Base-by-base conservation (phyloP, 768 basidiomycete species). In the Auriscalpium orientale region DNA sequence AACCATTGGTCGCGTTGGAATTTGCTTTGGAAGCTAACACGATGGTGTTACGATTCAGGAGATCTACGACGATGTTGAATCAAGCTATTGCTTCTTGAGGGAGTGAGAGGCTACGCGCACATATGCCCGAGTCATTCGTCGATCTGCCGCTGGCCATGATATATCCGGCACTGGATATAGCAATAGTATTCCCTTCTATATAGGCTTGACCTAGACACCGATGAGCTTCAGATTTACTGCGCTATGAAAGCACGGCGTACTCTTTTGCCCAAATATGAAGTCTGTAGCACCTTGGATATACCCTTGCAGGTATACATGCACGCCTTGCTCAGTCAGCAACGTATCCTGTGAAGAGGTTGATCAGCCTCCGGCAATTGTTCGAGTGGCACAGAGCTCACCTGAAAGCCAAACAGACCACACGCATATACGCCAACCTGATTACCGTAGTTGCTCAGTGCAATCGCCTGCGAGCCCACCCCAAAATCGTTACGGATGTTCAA, bases 261-360 rank as follows among this genome's bases (percentile, higher is more conserved):
- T 65, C 20, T 20, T 54, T 37, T 72, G 74, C 12, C 79, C 79
- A 56, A 79, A 80, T 48, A 80, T 78, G 57, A 81, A 81, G 57
- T 81, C 78, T 0, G 69, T 68, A 0, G 77, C 77, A 35, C 78
- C 78, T 76, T 79, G 20, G 54, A 82, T 80, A 53, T 77, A 79
- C 2, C 71, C 67, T 28, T 61, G 59, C 22, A 56, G 54, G 59
- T 74, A 80, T 0, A 80, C 77, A 51, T 81, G 79, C 1, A 74
- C 75, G 11, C 79, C 79, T 47, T 69, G 57, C 52, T 78, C 75
- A 9, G 76, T 73, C 37, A 70, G 71, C 15, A 79, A 59, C 0
- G 77, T 80, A 49, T 80, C 79, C 61, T 81, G 76, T 56, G 1
- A 18, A n/a, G 8, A 9, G 4, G 16, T 11, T 5, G 28, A 28